Conservation (phyloP, 768 basidiomycete species). For the Kondoa malvinella region DNA sequence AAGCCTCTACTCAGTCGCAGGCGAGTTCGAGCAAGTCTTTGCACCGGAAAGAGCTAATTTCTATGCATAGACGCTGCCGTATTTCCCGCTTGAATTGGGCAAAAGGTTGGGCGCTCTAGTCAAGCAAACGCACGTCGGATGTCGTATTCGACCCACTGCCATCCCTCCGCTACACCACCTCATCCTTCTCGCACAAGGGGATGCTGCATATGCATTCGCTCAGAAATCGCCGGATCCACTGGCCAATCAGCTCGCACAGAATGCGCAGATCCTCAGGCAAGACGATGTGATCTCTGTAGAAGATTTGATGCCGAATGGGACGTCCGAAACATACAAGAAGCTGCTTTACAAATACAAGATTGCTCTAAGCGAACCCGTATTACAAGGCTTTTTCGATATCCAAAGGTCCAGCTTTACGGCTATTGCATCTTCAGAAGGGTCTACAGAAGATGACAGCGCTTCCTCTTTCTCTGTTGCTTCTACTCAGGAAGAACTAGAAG, state of each 20-base stretch:
- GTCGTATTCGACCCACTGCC: neutral
- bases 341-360: conserved; percentile 31
- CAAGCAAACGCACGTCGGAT: neutral
- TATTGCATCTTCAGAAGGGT: conserved; percentile 27
- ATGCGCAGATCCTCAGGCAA: neutral
- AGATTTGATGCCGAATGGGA: neutral
- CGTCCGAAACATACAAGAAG: neutral
- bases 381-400: conserved; percentile 47
- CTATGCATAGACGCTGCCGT: neutral
- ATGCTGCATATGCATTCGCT: neutral
- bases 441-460: too few relatives aligned
- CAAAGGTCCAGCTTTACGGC: conserved; percentile 44
- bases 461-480: conserved; percentile 9
- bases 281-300: neutral
- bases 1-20: neutral
- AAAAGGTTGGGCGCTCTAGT: neutral
- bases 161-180: neutral
- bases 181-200: neutral
- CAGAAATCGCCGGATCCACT: neutral
- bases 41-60: neutral
- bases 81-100: neutral
- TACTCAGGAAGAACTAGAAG: conserved; percentile 18
- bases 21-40: neutral
- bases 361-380: conserved; percentile 50
- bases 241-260: neutral